Evolutionary conservation across 2,329 filamentous ascomycete species (phyloP), one percentile per base, ranked within the genome.

Genomic region (Phyllosticta ampelicida): DNA sequence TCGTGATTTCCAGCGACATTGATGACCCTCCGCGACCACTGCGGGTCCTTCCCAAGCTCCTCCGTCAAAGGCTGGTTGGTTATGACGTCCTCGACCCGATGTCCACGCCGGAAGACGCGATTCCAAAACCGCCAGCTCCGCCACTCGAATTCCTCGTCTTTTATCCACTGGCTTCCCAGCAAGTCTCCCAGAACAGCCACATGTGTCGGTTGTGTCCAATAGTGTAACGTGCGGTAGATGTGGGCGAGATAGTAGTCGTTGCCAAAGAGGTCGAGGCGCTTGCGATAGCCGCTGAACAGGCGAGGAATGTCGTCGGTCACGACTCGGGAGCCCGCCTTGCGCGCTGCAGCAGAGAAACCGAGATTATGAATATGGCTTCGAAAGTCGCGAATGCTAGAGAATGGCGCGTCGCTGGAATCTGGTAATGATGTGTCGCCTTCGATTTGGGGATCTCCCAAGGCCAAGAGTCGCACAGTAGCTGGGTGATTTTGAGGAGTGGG

Each of bases 221-320:
- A 95, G 63, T 82, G 80, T 54, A 96, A 73, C 0, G 85, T 87
- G 16, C 89, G 82, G 73, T 95, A 96, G 60, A 96, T 90, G 71
- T 99, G 94, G 19, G 88, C 89, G 29, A 99, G 81, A 72, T 97
- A 99, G 67, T 85, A 89, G 73, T 99, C 94, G 72, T 99, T 99
- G 3, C 94, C 94, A 66, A 90, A 82, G 1, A 96, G 81, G 71
- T 99, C 94, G 64, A 99, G 71, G 18, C 82, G 80, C 75, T 99
- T 99, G 63, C 89, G 82, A 54, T 80, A 75, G 1, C 84, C 85
- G 63, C 84, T 78, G 54, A 91, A 64, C 18, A 85, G 78, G 63
- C 82, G 80, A 6, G 84, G 84, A 1, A 90, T 74, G 69, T 96
- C 90, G 28, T 58, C 29, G 44, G n/a, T 20, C 9, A 61, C 19